These are phyloP conservation scores for Bassia scoparia DNA, from an alignment of 148 eudicot genomes.

Conservation along the genomic window DNA sequence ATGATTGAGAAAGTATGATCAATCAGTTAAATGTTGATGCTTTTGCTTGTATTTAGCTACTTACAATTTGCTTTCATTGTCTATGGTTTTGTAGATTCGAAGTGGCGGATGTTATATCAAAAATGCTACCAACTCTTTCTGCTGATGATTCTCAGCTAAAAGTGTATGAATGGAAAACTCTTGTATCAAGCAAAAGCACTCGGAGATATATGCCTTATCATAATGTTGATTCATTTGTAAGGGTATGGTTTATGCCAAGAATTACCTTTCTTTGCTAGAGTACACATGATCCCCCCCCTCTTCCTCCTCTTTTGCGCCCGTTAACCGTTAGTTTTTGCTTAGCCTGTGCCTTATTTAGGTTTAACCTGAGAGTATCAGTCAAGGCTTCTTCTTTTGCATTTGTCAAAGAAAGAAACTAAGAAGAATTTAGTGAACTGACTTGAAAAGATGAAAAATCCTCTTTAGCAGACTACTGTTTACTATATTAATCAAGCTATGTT, in stretches of 20 bases:
- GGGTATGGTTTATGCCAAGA: constrained; percentile 34
- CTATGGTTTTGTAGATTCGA: constrained; percentile 41
- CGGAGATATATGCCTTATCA: constrained; percentile 68
- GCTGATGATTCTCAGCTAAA: constrained; percentile 44
- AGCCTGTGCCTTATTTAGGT: neutral
- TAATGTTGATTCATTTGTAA: constrained; percentile 62
- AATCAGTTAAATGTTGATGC: neutral
- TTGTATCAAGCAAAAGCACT: constrained; percentile 55
- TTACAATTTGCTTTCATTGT: constrained; percentile 8
- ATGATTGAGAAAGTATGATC: neutral
- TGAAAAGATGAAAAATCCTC: neutral
- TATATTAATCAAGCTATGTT: neutral
- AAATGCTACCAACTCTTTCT: constrained; percentile 40
- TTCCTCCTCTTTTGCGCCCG: too few relatives aligned
- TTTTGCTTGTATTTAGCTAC: neutral
- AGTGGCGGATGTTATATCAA: constrained; percentile 59
- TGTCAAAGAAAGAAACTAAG: neutral
- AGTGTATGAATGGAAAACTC: constrained; percentile 37
- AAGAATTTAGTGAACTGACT: too few relatives aligned
- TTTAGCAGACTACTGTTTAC: neutral
- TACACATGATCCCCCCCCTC: neutral
- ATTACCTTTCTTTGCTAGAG: neutral
- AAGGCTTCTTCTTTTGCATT: neutral
- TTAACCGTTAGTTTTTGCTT: neutral
- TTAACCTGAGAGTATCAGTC: neutral